Percentiles rank a stretch among this genome's conserved stretches.
These are phyloP conservation scores for Apiotrichum porosum DNA, from an alignment of 1,284 basidiomycete species.

Conservation along the genomic window DNA sequence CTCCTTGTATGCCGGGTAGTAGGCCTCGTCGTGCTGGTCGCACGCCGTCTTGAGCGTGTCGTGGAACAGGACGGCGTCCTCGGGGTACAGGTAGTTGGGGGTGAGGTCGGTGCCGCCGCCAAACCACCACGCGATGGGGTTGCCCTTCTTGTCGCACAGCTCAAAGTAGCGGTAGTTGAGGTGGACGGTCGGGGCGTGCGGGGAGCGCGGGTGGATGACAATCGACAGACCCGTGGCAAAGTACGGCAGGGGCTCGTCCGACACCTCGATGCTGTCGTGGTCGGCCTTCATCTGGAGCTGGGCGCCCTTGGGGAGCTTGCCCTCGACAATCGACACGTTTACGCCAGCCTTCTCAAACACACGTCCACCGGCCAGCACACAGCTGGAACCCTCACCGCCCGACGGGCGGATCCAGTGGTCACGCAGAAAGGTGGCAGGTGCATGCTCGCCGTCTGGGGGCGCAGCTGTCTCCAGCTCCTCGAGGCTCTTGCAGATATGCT, in stretches of 20 bases:
- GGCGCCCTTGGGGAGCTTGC: conserved; percentile 77
- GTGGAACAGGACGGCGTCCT: conserved; percentile 88
- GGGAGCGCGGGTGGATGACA: conserved; percentile 91
- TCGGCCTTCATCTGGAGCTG: conserved; percentile 92
- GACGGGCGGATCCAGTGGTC: conserved; percentile 76
- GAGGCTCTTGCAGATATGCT: conserved; percentile 72
- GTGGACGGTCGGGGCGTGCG: conserved; percentile 86
- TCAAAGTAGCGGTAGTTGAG: conserved; percentile 99
- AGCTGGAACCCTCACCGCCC: conserved; percentile 82
- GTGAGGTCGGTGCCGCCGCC: conserved; percentile 96
- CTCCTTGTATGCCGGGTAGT: conserved; percentile 80
- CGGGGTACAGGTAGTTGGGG: conserved; percentile 84
- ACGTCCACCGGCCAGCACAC: conserved; percentile 69
- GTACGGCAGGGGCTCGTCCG: conserved; percentile 72
- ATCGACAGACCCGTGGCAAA: conserved; percentile 88
- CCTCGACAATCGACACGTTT: conserved; percentile 90
- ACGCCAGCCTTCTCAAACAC: conserved; percentile 95
- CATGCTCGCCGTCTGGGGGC: conserved; percentile 31
- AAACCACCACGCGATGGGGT: conserved; percentile 92
- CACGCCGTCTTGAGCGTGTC: conserved; percentile 69
- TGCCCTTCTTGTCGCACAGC: conserved; percentile 58
- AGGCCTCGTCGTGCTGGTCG: conserved; percentile 62
- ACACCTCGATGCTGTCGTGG: conserved; percentile 63
- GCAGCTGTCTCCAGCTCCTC: conserved; percentile 71
- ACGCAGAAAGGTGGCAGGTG: conserved; percentile 62